Base-by-base conservation (phyloP, 805 yeast species). In the Ogataea trehaloabstinens region DNA sequence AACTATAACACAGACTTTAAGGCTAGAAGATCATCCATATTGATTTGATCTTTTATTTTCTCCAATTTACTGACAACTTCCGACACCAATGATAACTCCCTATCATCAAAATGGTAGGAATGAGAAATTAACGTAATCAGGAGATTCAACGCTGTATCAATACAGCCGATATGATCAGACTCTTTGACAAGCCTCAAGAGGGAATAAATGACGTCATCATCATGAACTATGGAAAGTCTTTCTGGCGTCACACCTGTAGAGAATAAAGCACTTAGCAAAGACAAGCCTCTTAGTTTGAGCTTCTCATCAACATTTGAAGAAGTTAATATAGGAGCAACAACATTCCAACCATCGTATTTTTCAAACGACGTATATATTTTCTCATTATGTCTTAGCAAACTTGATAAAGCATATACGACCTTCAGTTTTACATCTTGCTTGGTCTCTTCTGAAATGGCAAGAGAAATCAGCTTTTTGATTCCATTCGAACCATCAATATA, bases 391-490 rank as follows among this genome's bases (percentile, higher is more conserved):
- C 95, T 77, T 5, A 88, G 61, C 11, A 81, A 67, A 28, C 82
- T 79, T 0, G 95, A 76, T 13, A 91, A 62, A 0, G 97, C 96
- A 56, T 85, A 86, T 19, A 89, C 56, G 0, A 87, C 80, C 58
- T 90, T 90, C 24, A 74, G 60, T 37, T 73, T 67, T 19, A 78
- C 74, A 3, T 47, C 56, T 17, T 60, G 57, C 3, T 35, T 41
- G 10, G 20, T 33, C 2, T 34, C 25, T 2, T 44, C 25, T 21
- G 55, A 40, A 5, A 53, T 44, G 0, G 76, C 71, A 17, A 79
- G 49, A 1, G 58, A 40, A 8, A 82, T 60, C 38, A 83, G 62
- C 37, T 60, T 61, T n/a, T 55, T 45, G 24, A 80, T 56, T 2
- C 81, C 82, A 19, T 63, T 56, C 15, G 39, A 44, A 0, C 67